These are phyloP conservation scores for Conticribra weissflogii DNA, from an alignment of 108 stramenopile species.

Conservation along the genomic window DNA sequence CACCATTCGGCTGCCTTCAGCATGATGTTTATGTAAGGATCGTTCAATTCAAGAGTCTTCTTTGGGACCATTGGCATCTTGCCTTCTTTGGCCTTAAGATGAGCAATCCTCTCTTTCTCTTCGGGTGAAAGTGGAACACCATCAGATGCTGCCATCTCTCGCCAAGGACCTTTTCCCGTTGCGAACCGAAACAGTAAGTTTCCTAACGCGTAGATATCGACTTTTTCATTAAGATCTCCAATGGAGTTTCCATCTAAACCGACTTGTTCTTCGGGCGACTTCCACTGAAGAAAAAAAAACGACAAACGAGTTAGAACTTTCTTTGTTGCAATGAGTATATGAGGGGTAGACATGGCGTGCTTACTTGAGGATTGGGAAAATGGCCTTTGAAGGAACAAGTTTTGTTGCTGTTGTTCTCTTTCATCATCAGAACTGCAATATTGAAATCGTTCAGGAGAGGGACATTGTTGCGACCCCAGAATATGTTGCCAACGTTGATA, in stretches of 20 bases:
- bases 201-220: slow-evolving; percentile 44
- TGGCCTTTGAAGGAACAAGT: slow-evolving; percentile 41
- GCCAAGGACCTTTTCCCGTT: slow-evolving; percentile 37
- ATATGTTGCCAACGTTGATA: slow-evolving; percentile 47
- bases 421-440: slow-evolving; percentile 51
- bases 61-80: slow-evolving; percentile 39
- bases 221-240: slow-evolving; percentile 26
- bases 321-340: neutral
- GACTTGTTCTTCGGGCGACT: slow-evolving; percentile 39
- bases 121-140: slow-evolving; percentile 16
- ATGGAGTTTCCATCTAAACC: slow-evolving; percentile 22
- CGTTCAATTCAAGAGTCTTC: slow-evolving; percentile 21
- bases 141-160: slow-evolving; percentile 14
- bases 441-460: slow-evolving; percentile 56
- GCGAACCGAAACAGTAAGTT: slow-evolving; percentile 39
- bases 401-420: slow-evolving; percentile 23
- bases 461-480: slow-evolving; percentile 18
- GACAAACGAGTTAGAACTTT: neutral
- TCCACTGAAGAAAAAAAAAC: slow-evolving; percentile 27
- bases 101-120: slow-evolving; percentile 35
- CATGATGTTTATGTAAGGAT: slow-evolving; percentile 35
- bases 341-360: neutral
- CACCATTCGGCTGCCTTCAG: slow-evolving; percentile 41
- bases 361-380: slow-evolving; percentile 52
- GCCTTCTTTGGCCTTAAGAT: slow-evolving; percentile 31